These are phyloP conservation scores for Tephrocybe sp. DNA, from an alignment of 768 basidiomycete genomes.

Conservation along the genomic window DNA sequence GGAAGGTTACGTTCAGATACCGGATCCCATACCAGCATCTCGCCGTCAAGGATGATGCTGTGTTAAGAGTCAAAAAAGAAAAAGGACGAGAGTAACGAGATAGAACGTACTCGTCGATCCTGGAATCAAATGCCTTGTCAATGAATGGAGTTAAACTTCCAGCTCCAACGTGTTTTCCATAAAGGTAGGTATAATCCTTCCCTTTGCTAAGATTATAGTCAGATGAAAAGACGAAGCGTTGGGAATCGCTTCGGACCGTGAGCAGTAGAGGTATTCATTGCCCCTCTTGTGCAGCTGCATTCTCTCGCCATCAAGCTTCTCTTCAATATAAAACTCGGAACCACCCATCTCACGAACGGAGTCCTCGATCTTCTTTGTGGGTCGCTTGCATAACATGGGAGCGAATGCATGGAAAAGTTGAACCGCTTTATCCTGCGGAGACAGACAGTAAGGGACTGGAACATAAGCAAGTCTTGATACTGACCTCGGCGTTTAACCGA, in stretches of 20 bases:
- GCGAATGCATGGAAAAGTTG: conserved; percentile 86
- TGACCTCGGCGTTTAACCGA: conserved; percentile 64
- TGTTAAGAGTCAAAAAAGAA: background rate
- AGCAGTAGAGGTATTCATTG: conserved; percentile 90
- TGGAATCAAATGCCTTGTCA: conserved; percentile 68
- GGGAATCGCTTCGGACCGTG: conserved; percentile 51
- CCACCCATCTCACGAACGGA: conserved; percentile 84
- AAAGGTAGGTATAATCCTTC: conserved; percentile 89
- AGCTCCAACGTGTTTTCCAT: conserved; percentile 78
- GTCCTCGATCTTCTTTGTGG: conserved; percentile 77
- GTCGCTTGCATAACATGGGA: conserved; percentile 94
- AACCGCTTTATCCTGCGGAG: conserved; percentile 73
- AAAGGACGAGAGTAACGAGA: background rate
- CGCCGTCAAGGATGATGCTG: conserved; percentile 94
- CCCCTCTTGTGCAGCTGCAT: conserved; percentile 95
- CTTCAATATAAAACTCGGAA: conserved; percentile 85
- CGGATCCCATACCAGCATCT: conserved; percentile 99
- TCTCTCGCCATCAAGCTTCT: conserved; percentile 96
- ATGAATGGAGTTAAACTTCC: conserved; percentile 92
- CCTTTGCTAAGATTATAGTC: conserved; percentile 60
- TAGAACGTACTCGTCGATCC: conserved; percentile 75
- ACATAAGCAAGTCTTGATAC: background rate
- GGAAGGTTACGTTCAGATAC: conserved; percentile 84
- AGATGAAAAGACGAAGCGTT: background rate
- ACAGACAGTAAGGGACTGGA: background rate